Base-by-base conservation (phyloP, 2,329 filamentous ascomycete species). In the Raffaelea arxii region DNA sequence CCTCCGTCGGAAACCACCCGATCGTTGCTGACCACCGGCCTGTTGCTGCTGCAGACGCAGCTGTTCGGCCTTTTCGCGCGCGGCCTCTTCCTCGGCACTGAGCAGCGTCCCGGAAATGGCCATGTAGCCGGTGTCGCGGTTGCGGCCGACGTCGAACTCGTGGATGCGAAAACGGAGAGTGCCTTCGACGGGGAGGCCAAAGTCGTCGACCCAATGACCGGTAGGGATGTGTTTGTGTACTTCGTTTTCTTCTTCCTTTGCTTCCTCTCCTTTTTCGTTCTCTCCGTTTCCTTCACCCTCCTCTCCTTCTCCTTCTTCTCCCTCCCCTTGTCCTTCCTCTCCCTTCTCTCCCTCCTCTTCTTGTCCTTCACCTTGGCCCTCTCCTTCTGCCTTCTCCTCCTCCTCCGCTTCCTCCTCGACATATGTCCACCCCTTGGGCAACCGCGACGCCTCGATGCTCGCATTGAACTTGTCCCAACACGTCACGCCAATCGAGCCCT, bases 401-500 rank as follows among this genome's bases (percentile, higher is more conserved):
- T 35, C 14, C 19, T 25, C 7, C 9, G 4, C 11, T 12, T 3
- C 5, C 24, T 3, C 72, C 11, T 80, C 77, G 16, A 87, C 73
- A 84, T 88, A 97, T 51, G 70, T 79, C 92, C 91, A 98, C 22
- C 77, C 75, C 14, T 68, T 64, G 0, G 92, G 92, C 16, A 98
- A 70, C 30, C 86, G 74, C 50, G 77, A 78, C 21, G 82, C 74
- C 56, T 91, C 84, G 49, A 98, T 86, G 38, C 84, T 87, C 1
- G 91, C 86, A 55, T 92, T 94, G 72, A 97, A 97, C 54, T 88
- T 79, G 62, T 91, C 91, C 66, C 88, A 90, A 62, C 88, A 92
- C 11, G 94, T 80, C 3, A 96, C 77, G 19, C 91, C 90, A 6
- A 98, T 74, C 59, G 96, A 88, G 6, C 87, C 88, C 55, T 92